Evolutionary conservation across 352 stramenopile genomes (phyloP).

Genomic region (Phytophthora pini): DNA sequence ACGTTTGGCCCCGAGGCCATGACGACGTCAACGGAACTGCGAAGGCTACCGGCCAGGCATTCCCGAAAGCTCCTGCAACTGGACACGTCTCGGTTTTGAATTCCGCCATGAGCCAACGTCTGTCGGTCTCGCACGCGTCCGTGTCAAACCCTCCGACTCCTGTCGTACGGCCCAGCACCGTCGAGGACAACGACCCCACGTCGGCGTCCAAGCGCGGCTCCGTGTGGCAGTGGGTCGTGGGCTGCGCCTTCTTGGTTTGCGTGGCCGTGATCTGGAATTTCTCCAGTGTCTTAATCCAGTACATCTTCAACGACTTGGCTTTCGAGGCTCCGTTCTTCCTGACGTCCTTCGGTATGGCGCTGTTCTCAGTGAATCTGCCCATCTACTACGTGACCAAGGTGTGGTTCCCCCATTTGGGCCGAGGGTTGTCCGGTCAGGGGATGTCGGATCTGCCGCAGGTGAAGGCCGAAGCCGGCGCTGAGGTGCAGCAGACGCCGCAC

Average conservation of each 20-base stretch:
- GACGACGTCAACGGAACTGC: constrained; percentile 16
- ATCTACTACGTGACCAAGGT: constrained; percentile 69
- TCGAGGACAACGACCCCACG: constrained; percentile 7
- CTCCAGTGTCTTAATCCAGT: constrained; percentile 86
- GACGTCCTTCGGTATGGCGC: constrained; percentile 79
- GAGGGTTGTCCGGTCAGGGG: background rate
- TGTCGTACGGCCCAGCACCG: constrained; percentile 2
- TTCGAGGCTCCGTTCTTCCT: constrained; percentile 89
- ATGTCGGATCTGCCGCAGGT: constrained; percentile 31
- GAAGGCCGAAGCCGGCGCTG: constrained; percentile 18
- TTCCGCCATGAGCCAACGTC: constrained; percentile 25
- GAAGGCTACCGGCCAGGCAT: constrained; percentile 8
- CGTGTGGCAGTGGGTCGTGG: constrained; percentile 65
- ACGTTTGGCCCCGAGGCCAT: constrained; percentile 21
- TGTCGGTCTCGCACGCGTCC: constrained; percentile 32
- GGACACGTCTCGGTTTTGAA: constrained; percentile 4
- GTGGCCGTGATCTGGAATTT: constrained; percentile 83
- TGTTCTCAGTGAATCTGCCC: constrained; percentile 83
- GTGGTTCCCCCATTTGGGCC: constrained; percentile 31
- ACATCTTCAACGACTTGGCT: constrained; percentile 85
- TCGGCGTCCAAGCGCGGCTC: constrained; percentile 39
- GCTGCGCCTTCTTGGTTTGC: constrained; percentile 68
- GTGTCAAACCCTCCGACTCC: constrained; percentile 32
- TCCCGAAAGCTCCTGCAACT: constrained; percentile 22
- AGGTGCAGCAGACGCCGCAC: constrained; percentile 29